Percentiles rank a stretch among this genome's conserved stretches.
These are phyloP conservation scores for Meyerozyma smithsonii DNA, from an alignment of 1,139 yeast species.

Conservation along the genomic window DNA sequence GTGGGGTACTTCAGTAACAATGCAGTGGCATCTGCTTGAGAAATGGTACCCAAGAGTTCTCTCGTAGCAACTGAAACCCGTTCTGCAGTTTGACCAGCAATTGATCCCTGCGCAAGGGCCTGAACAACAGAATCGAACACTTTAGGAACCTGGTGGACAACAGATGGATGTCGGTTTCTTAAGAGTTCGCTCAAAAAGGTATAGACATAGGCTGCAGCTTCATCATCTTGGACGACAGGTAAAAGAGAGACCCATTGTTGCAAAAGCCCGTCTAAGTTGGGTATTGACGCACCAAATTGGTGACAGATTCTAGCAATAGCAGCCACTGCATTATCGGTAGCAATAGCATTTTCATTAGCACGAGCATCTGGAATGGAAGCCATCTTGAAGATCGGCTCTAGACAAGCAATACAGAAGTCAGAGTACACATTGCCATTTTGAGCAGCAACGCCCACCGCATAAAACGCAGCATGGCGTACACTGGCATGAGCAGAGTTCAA, in stretches of 20 bases:
- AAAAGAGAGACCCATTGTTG: slow-evolving; percentile 76
- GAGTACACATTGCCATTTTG: slow-evolving; percentile 62
- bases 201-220: slow-evolving; percentile 87
- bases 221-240: slow-evolving; percentile 81
- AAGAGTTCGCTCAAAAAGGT: slow-evolving; percentile 71
- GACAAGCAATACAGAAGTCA: slow-evolving; percentile 60
- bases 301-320: slow-evolving; percentile 80
- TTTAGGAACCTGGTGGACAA: slow-evolving; percentile 53
- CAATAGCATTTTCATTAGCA: slow-evolving; percentile 75
- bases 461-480: slow-evolving; percentile 84
- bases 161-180: slow-evolving; percentile 61
- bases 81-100: slow-evolving; percentile 68
- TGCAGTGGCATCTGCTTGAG: slow-evolving; percentile 62
- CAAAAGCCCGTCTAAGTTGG: slow-evolving; percentile 59
- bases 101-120: slow-evolving; percentile 65
- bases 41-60: slow-evolving; percentile 40
- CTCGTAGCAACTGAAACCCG: slow-evolving; percentile 59
- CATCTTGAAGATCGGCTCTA: slow-evolving; percentile 72
- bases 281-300: slow-evolving; percentile 50
- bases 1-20: slow-evolving; percentile 60
- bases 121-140: slow-evolving; percentile 72
- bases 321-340: slow-evolving; percentile 82
- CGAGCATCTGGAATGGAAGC: slow-evolving; percentile 80
- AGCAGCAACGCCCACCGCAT: slow-evolving; percentile 82
- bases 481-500: slow-evolving; percentile 65